Evolutionary conservation across 2,329 filamentous ascomycete species (phyloP).

Genomic region (Phoma herbarum): DNA sequence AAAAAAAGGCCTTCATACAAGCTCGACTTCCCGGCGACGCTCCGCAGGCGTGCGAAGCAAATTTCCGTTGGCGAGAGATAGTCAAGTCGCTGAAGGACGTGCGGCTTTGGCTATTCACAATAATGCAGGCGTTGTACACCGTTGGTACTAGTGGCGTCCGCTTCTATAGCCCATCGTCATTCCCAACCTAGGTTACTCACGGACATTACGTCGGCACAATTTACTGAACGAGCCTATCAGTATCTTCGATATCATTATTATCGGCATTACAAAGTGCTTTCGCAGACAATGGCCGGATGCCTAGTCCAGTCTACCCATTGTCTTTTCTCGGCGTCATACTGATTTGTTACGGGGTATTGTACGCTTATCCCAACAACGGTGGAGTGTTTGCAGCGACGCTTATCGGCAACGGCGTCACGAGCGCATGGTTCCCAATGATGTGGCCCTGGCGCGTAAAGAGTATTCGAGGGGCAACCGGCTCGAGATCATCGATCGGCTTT

Average conservation of each 20-base stretch:
- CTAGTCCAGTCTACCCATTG: slow-evolving; percentile 52
- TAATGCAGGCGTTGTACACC: slow-evolving; percentile 57
- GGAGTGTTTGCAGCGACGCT: slow-evolving; percentile 54
- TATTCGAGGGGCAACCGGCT: slow-evolving; percentile 47
- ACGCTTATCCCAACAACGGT: slow-evolving; percentile 41
- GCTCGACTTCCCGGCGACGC: slow-evolving; percentile 55
- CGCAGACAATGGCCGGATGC: slow-evolving; percentile 43
- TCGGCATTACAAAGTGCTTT: slow-evolving; percentile 48
- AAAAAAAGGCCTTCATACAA: slow-evolving; percentile 60
- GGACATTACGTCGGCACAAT: slow-evolving; percentile 24
- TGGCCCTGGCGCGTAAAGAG: slow-evolving; percentile 54
- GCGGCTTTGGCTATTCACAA: slow-evolving; percentile 59
- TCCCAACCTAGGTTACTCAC: slow-evolving; percentile 27
- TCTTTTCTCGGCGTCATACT: slow-evolving; percentile 57
- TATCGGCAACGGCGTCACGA: slow-evolving; percentile 26
- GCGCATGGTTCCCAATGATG: slow-evolving; percentile 42
- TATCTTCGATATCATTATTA: slow-evolving; percentile 55
- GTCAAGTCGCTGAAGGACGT: slow-evolving; percentile 59
- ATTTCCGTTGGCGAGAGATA: slow-evolving; percentile 60
- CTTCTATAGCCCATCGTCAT: slow-evolving; percentile 41
- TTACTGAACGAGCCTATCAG: slow-evolving; percentile 26
- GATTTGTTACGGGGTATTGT: slow-evolving; percentile 48
- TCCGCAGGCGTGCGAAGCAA: slow-evolving; percentile 49
- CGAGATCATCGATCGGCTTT: slow-evolving; percentile 56
- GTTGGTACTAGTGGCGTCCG: slow-evolving; percentile 27